A percentile compares a stretch with the other conserved stretches of the same genome.
These are phyloP conservation scores for Elongisporangium anandrum DNA, from an alignment of 352 stramenopile genomes.

Conservation along the genomic window DNA sequence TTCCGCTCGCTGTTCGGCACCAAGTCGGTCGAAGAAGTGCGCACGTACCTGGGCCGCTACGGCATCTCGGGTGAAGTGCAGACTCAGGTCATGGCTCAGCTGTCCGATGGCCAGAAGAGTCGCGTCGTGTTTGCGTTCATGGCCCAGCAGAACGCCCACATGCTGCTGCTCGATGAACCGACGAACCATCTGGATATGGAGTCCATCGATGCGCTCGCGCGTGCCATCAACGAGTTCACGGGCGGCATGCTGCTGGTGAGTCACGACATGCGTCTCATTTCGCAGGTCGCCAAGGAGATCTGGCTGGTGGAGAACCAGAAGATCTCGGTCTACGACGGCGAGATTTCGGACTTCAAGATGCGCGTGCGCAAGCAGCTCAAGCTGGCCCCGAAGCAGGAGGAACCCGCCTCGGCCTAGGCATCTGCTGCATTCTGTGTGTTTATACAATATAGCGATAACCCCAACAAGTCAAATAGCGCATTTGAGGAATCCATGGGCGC, in stretches of 20 bases:
- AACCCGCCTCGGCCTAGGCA: conserved; percentile 20
- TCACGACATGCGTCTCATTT: conserved; percentile 99
- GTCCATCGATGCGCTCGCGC: conserved; percentile 96
- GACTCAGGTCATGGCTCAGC: conserved; percentile 94
- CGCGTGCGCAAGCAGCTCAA: conserved; percentile 84
- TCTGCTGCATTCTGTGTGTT: neutral
- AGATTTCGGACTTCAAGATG: conserved; percentile 99
- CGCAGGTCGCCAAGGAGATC: conserved; percentile 98
- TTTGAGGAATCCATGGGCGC: neutral
- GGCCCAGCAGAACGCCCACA: conserved; percentile 96
- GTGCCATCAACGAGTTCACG: conserved; percentile 97
- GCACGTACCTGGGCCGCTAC: conserved; percentile 96
- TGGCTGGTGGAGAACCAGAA: conserved; percentile 98
- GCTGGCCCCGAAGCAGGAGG: conserved; percentile 47
- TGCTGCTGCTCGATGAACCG: conserved; percentile 89
- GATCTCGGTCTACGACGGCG: conserved; percentile 94
- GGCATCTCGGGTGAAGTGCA: conserved; percentile 95
- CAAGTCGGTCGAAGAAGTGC: conserved; percentile 93
- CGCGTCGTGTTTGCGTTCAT: conserved; percentile 98
- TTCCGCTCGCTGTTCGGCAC: conserved; percentile 92
- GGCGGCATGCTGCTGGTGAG: conserved; percentile 97
- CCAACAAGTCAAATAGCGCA: neutral
- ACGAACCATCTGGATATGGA: conserved; percentile 93
- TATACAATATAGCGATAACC: neutral
- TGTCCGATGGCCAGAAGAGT: conserved; percentile 96